phyloP scores from a whole-genome alignment of 2,329 filamentous ascomycete genomes.

The Diaporthe destruens region DNA sequence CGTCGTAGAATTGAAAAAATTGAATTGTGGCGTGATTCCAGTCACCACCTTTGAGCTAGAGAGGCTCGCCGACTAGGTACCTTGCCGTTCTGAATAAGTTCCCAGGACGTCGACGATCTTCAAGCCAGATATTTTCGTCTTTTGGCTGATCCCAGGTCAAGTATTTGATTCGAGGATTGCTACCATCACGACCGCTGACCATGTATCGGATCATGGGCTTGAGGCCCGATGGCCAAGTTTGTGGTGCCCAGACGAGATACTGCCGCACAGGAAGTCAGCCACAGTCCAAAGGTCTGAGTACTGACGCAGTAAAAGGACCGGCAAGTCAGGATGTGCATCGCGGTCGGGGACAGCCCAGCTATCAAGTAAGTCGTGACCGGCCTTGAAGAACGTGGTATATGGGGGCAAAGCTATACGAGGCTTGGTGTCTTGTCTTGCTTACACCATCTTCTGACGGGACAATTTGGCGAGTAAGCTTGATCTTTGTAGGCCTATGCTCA shows the following conservation, averaged over 20 bases:
- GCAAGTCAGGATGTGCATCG: not conserved
- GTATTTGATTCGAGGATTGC: conserved; percentile 8
- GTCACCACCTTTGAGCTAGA: not conserved
- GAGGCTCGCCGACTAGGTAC: not conserved
- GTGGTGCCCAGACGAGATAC: conserved; percentile 14
- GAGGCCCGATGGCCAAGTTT: not conserved
- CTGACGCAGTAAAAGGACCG: no score
- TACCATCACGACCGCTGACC: not conserved
- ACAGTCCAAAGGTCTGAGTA: not conserved
- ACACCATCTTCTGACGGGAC: not conserved
- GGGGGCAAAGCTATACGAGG: not conserved
- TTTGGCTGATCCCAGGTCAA: conserved; percentile 19
- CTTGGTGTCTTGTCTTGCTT: not conserved
- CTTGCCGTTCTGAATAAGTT: not conserved
- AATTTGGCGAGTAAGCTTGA: no score
- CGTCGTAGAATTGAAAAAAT: not conserved
- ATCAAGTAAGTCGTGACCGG: not conserved
- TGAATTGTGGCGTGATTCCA: conserved; percentile 33
- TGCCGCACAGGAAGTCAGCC: not conserved
- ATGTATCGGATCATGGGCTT: conserved; percentile 21
- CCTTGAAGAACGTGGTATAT: not conserved
- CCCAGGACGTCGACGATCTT: no score
- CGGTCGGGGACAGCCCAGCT: not conserved
- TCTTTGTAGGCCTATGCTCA: no score
- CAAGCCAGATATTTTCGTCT: no score